Evolutionary conservation across 2,329 filamentous ascomycete species (phyloP).

Genomic region (Chaetomium sp.): DNA sequence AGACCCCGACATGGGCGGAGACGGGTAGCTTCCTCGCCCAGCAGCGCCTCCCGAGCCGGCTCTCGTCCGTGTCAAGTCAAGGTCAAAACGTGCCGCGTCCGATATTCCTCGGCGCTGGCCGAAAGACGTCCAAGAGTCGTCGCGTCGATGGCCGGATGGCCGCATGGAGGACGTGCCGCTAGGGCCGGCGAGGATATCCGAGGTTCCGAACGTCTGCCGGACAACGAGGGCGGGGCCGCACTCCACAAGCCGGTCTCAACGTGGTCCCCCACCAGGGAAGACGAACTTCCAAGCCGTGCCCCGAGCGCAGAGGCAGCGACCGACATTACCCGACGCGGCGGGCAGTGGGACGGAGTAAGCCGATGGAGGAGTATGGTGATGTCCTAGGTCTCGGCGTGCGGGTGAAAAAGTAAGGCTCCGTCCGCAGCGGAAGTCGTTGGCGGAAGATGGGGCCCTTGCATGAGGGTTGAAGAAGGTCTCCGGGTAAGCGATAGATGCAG

Average conservation of each 20-base stretch:
- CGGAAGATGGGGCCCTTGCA: neutral
- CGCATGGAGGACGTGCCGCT: slow-evolving; percentile 53
- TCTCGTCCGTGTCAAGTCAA: slow-evolving; percentile 59
- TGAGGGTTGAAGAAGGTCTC: neutral
- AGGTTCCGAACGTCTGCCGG: slow-evolving; percentile 34
- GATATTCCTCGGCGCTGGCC: slow-evolving; percentile 61
- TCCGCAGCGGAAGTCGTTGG: slow-evolving; percentile 10
- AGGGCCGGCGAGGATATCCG: slow-evolving; percentile 33
- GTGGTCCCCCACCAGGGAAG: slow-evolving; percentile 28
- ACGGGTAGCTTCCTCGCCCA: slow-evolving; percentile 65
- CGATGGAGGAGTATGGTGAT: slow-evolving; percentile 15
- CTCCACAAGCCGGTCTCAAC: slow-evolving; percentile 28
- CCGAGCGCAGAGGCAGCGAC: slow-evolving; percentile 25
- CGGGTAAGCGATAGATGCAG: slow-evolving; percentile 3
- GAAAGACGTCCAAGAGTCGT: slow-evolving; percentile 51
- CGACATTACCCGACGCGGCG: slow-evolving; percentile 35
- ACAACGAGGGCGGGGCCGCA: slow-evolving; percentile 26
- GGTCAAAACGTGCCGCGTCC: slow-evolving; percentile 57
- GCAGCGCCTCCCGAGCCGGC: slow-evolving; percentile 56
- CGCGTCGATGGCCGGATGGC: slow-evolving; percentile 49
- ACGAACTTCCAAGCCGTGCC: slow-evolving; percentile 33
- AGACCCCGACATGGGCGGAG: slow-evolving; percentile 75
- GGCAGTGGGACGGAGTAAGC: slow-evolving; percentile 17
- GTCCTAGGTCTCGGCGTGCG: slow-evolving; percentile 8
- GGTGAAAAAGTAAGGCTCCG: neutral